A percentile compares a stretch with the other conserved stretches of the same genome.
Evolutionary conservation across 805 yeast species (phyloP).

Genomic region (Teunomyces kruisii): DNA sequence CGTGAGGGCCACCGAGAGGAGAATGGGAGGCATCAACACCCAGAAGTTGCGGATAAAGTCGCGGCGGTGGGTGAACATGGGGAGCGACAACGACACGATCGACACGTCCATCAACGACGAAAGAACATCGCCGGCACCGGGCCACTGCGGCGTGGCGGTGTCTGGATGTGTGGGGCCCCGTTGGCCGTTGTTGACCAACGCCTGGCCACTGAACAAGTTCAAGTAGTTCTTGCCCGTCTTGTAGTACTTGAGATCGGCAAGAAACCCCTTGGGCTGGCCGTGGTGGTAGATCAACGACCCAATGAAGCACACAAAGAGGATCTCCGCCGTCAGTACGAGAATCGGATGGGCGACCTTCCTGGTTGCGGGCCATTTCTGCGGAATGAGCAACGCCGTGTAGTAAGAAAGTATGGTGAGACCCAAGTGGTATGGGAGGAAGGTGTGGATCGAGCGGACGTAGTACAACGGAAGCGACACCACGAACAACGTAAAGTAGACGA

Average conservation of each 20-base stretch:
- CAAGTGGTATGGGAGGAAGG: conserved; percentile 62
- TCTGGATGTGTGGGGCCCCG: conserved; percentile 14
- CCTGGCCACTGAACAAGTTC: conserved; percentile 48
- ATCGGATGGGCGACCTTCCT: conserved; percentile 69
- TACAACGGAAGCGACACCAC: conserved; percentile 61
- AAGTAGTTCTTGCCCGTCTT: conserved; percentile 70
- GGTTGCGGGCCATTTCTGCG: conserved; percentile 44
- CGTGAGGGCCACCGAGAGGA: conserved; percentile 53
- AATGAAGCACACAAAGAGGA: conserved; percentile 62
- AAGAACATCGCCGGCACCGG: conserved; percentile 82
- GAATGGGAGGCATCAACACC: conserved; percentile 58
- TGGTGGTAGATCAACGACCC: conserved; percentile 51
- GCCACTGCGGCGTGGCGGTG: conserved; percentile 47
- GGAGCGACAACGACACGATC: conserved; percentile 71
- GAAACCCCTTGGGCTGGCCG: conserved; percentile 47
- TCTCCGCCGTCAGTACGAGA: conserved; percentile 59
- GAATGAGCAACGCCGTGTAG: conserved; percentile 47
- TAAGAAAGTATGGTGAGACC: conserved; percentile 60
- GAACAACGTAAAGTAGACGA: conserved; percentile 47
- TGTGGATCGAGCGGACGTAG: conserved; percentile 46
- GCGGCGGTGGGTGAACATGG: conserved; percentile 71
- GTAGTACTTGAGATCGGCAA: conserved; percentile 52
- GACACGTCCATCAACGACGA: conserved; percentile 72
- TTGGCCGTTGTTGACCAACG: conserved; percentile 28
- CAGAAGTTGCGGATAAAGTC: conserved; percentile 62